Conservation (phyloP, 73 alveolate species). For the Paramecium biaurelia region DNA sequence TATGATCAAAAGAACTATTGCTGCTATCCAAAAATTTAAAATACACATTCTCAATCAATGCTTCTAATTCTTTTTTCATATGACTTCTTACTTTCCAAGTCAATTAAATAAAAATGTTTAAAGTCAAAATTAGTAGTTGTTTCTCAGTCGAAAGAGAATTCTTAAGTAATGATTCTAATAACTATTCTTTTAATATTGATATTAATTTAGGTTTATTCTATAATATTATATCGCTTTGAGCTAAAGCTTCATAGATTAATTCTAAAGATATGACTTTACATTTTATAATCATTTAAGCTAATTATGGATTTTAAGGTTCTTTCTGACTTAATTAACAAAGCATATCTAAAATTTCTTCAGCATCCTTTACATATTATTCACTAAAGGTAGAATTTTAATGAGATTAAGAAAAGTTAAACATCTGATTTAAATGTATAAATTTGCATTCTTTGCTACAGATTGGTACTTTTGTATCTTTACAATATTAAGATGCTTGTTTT, state of each 20-base stretch:
- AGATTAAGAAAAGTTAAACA: background rate
- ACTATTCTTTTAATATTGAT: constrained; percentile 83
- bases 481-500: constrained; percentile 59
- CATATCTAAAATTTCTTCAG: constrained; percentile 35
- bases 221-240: constrained; percentile 85
- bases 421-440: constrained; percentile 50
- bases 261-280: constrained; percentile 90
- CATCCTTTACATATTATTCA: constrained; percentile 41
- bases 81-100: constrained; percentile 85
- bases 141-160: constrained; percentile 87
- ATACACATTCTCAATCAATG: constrained; percentile 88
- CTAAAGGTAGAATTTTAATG: background rate
- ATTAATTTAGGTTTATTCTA: constrained; percentile 77
- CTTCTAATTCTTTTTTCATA: constrained; percentile 86
- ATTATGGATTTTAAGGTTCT: constrained; percentile 37
- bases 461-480: constrained; percentile 68
- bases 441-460: constrained; percentile 68
- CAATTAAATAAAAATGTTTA: constrained; percentile 88
- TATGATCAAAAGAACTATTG: constrained; percentile 84
- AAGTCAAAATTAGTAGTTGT: constrained; percentile 79
- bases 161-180: constrained; percentile 89
- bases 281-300: constrained; percentile 54
- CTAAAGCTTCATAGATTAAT: constrained; percentile 86
- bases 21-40: constrained; percentile 89
- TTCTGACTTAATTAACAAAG: constrained; percentile 47